These are phyloP conservation scores for Paramecium primaurelia DNA, from an alignment of 73 alveolate species.

Conservation along the genomic window DNA sequence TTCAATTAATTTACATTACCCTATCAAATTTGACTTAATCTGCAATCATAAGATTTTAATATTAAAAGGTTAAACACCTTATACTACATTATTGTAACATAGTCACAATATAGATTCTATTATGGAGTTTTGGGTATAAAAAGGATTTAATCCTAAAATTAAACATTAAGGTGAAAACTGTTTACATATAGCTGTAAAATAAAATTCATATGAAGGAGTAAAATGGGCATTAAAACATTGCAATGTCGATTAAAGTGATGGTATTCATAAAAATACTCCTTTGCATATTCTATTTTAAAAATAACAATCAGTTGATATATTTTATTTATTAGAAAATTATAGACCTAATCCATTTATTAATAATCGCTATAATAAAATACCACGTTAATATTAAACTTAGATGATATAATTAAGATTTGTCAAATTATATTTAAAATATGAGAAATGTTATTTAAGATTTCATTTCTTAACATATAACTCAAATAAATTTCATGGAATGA, in stretches of 20 bases:
- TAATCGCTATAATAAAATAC: background rate
- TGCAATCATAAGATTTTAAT: background rate
- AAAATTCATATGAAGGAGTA: background rate
- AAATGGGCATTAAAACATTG: conserved; percentile 27
- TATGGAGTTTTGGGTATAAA: background rate
- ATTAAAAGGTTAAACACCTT: background rate
- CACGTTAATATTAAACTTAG: background rate
- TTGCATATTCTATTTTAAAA: background rate
- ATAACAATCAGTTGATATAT: background rate
- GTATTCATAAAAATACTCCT: background rate
- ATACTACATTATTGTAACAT: background rate
- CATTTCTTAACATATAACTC: background rate
- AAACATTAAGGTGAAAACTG: background rate
- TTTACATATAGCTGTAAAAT: background rate
- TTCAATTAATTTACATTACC: background rate
- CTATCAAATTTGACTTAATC: background rate
- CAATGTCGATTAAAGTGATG: background rate
- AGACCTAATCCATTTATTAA: background rate
- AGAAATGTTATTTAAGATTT: background rate
- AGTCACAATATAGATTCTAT: background rate
- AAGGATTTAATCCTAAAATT: background rate
- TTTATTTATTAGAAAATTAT: background rate
- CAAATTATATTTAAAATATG: conserved; percentile 4
- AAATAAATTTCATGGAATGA: background rate
- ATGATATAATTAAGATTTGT: background rate